Conservation (phyloP, 208 protist species). For the Leishmania tarentolae region DNA sequence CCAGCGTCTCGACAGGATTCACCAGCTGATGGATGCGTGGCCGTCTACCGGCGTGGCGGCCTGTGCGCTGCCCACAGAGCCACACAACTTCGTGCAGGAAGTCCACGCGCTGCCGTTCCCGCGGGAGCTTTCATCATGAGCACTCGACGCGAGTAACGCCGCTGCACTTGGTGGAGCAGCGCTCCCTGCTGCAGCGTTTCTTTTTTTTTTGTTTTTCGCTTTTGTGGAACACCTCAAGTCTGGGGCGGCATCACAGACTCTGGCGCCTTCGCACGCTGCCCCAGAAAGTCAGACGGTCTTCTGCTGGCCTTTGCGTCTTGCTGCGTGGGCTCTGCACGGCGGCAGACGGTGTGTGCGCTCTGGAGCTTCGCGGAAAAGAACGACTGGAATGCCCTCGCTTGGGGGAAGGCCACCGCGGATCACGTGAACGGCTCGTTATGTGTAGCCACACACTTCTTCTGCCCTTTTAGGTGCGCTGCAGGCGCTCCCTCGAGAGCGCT, state of each 20-base stretch:
- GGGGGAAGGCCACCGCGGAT: not conserved
- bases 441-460: not conserved
- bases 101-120: constrained; percentile 66
- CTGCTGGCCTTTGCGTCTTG: too few relatives aligned
- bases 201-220: not conserved
- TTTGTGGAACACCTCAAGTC: too few relatives aligned
- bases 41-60: constrained; percentile 49
- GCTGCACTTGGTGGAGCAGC: not conserved
- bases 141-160: not conserved
- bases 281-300: not conserved
- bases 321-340: not conserved
- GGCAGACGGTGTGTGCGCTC: not conserved
- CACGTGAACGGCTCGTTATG: not conserved
- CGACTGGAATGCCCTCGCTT: not conserved
- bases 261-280: not conserved
- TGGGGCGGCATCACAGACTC: not conserved
- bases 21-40: constrained; percentile 59
- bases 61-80: constrained; percentile 32
- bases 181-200: not conserved
- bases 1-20: constrained; percentile 50
- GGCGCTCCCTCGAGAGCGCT: too few relatives aligned
- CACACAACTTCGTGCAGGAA: constrained; percentile 48
- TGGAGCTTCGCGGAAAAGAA: not conserved
- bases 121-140: constrained; percentile 38
- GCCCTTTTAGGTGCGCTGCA: not conserved